A percentile compares a stretch with the other conserved stretches of the same genome.
Evolutionary conservation across 192 early-diverging fungal genomes (phyloP).

Genomic region (Umbelopsis isabellina): DNA sequence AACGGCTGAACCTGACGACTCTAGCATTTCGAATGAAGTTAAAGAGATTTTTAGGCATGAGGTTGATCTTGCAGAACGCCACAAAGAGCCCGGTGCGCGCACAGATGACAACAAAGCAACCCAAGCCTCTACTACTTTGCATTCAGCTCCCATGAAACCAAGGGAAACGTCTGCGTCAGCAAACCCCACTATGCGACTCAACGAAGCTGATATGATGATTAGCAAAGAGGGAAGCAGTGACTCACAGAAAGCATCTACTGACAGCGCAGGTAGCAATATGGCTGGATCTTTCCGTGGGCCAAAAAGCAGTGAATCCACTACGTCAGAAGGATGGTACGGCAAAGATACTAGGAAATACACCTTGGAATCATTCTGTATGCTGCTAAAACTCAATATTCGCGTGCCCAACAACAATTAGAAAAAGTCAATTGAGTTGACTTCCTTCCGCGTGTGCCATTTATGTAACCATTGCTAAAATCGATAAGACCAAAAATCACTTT

Average conservation of each 20-base stretch:
- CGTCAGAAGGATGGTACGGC: constrained; percentile 22
- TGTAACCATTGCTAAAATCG: no score
- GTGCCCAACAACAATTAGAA: neutral
- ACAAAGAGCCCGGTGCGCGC: neutral
- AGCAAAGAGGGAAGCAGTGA: neutral
- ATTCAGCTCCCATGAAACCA: neutral
- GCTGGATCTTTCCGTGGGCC: neutral
- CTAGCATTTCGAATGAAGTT: neutral
- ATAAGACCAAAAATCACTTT: no score
- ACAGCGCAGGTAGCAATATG: neutral
- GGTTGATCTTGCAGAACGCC: constrained; percentile 1
- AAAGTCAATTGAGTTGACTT: neutral
- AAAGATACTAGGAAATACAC: constrained; percentile 22
- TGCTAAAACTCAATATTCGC: neutral
- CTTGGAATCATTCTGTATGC: constrained; percentile 26
- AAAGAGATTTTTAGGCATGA: constrained; percentile 14
- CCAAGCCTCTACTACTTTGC: neutral
- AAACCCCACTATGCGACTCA: no score
- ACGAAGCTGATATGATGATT: neutral
- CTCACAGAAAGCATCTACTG: neutral
- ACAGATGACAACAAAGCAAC: neutral
- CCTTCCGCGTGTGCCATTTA: no score
- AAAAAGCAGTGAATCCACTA: neutral
- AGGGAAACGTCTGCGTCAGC: no score
- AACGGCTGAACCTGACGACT: neutral